phyloP scores from a whole-genome alignment of 192 early-diverging fungal genomes.

The Lobosporangium transversale region DNA sequence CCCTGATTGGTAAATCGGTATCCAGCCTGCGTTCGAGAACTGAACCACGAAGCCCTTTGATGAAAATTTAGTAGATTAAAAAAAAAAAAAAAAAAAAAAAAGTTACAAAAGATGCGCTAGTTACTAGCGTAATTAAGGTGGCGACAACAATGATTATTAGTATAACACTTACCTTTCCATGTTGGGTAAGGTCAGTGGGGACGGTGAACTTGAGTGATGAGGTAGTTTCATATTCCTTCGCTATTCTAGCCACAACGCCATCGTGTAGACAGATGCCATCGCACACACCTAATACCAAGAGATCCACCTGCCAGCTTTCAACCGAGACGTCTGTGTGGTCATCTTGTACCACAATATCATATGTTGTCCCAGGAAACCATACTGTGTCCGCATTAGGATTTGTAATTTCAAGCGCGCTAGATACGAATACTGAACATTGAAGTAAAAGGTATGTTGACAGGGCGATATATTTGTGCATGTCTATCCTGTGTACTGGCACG shows the following conservation, averaged over 20 bases:
- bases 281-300: slow-evolving; percentile 29
- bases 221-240: slow-evolving; percentile 2
- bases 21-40: slow-evolving; percentile 15
- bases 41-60: slow-evolving; percentile 28
- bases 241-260: slow-evolving; percentile 17
- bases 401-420: slow-evolving; percentile 7
- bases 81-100: background rate
- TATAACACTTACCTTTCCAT: slow-evolving; percentile 48
- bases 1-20: slow-evolving; percentile 25
- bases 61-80: too few relatives aligned
- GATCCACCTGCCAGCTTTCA: slow-evolving; percentile 20
- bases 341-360: slow-evolving; percentile 10
- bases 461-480: background rate
- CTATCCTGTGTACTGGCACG: too few relatives aligned
- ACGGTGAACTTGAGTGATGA: slow-evolving; percentile 13
- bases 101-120: background rate
- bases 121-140: background rate
- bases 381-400: slow-evolving; percentile 3
- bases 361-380: slow-evolving; percentile 22
- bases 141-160: background rate
- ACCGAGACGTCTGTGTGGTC: slow-evolving; percentile 10
- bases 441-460: background rate
- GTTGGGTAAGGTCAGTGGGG: slow-evolving; percentile 22
- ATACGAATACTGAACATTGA: background rate
- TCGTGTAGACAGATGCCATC: slow-evolving; percentile 23